Base-by-base conservation (phyloP, 768 basidiomycete genomes). In the Lentinula guzmanii region DNA sequence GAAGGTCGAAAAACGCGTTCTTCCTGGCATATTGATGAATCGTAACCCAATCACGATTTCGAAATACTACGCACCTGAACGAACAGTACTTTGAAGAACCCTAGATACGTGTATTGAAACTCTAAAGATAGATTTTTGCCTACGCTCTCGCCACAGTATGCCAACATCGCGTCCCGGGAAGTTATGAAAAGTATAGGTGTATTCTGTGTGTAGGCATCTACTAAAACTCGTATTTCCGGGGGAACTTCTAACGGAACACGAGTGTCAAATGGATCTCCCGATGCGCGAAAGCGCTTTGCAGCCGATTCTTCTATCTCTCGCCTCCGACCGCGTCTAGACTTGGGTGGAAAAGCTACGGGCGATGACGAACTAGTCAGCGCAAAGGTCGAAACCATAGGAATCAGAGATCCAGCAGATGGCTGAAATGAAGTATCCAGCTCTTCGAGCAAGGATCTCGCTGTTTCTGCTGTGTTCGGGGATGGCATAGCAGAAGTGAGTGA, bases 11-110 rank as follows among this genome's bases (percentile, higher is more conserved):
- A 52, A 35, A 63, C 35, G 31, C 61, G 55, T 13, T 63, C 59
- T 65, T 74, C 71, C 71, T 72, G 61, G 18, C 63, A 31, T 42
- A 34, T 33, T 41, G 46, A 31, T 54, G 33, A 51, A 51, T 28
- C 18, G 59, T 28, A 51, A 10, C 13, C 51, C 58, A 31, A 34
- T 45, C 18, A 18, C 3, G 39, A n/a, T 10, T 13, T 15, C 8
- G 21, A 59, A 46, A 6, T 8, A 2, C 18, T 33, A 46, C 24
- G 15, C 43, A 60, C 83, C 67, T 71, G 70, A 5, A 82, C 65
- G 11, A 71, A 68, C 15, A 76, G 69, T 58, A 85, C 65, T 35
- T 71, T 73, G 64, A 82, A 84, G 45, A 76, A 76, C 0, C 84
- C 84, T 67, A 85, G 68, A 65, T 77, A 78, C 43, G 67, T 68